A percentile compares a stretch with the other conserved stretches of the same genome.
These are phyloP conservation scores for Vanrija sp. DNA, from an alignment of 1,284 basidiomycete genomes.

Conservation along the genomic window DNA sequence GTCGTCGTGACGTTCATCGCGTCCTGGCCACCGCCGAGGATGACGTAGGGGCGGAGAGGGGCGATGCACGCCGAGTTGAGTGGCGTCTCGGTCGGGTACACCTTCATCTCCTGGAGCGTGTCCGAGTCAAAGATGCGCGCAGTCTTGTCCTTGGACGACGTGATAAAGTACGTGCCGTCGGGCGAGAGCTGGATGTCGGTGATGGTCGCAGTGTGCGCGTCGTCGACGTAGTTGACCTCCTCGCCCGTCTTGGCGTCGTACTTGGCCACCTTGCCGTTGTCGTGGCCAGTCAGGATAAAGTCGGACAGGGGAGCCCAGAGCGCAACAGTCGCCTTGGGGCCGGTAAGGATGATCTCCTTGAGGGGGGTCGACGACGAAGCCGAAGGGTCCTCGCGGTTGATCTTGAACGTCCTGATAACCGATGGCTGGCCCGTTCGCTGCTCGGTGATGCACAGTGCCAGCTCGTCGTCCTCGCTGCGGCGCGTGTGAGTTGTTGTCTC, in stretches of 20 bases:
- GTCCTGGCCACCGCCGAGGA: slow-evolving; percentile 95
- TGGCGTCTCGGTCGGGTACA: slow-evolving; percentile 88
- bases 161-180: slow-evolving; percentile 93
- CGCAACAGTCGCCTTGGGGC: slow-evolving; percentile 92
- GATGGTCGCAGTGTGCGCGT: slow-evolving; percentile 74
- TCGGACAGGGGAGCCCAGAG: slow-evolving; percentile 78
- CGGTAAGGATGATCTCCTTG: slow-evolving; percentile 79
- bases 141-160: slow-evolving; percentile 93
- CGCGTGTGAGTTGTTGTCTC: slow-evolving; percentile 35
- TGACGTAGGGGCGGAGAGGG: slow-evolving; percentile 79
- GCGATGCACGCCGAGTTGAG: slow-evolving; percentile 90
- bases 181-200: slow-evolving; percentile 90
- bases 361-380: slow-evolving; percentile 58
- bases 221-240: slow-evolving; percentile 65
- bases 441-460: slow-evolving; percentile 90
- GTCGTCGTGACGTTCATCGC: slow-evolving; percentile 98
- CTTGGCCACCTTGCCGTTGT: slow-evolving; percentile 88
- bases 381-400: slow-evolving; percentile 75
- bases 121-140: slow-evolving; percentile 89
- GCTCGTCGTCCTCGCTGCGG: slow-evolving; percentile 76
- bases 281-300: slow-evolving; percentile 88
- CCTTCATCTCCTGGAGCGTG: slow-evolving; percentile 86
- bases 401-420: slow-evolving; percentile 64
- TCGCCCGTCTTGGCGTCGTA: slow-evolving; percentile 87
- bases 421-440: slow-evolving; percentile 86